Base-by-base conservation (phyloP, 2,329 filamentous ascomycete genomes). In the Corynespora cassiicola region DNA sequence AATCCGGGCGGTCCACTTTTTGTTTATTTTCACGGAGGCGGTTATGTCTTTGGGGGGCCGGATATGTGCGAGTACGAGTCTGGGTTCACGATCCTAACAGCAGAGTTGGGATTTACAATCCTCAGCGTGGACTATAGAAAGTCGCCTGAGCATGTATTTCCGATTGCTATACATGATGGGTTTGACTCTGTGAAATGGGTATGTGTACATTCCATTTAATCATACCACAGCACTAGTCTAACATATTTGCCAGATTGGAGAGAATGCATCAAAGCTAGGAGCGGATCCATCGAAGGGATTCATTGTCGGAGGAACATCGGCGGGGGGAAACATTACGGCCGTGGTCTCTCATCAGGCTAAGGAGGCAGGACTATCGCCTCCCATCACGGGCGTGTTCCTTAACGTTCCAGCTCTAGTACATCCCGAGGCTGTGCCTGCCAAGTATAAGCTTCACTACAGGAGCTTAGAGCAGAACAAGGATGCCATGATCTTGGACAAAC, bases 281-380 rank as follows among this genome's bases (percentile, higher is more conserved):
- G 66, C 66, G 1, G 60, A 76, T 34, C 57, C 73, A 3, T 36
- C 56, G 14, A 66, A 63, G 44, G 73, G 72, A 6, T 76, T 76
- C 46, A 61, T 75, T 12, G 41, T 77, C 1, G 72, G 72, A 3
- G 75, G 75, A n/a, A 72, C 65, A 3, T 73, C 69, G 2, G 74
- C 74, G 0, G 75, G 74, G 3, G 75, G 68, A 22, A 76, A 75
- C 52, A 69, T 77, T 39, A 63, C 71, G 12, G 64, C 67, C 1
- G 69, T 70, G 0, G 60, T 75, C 3, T 58, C 69, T 1, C 71
- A 75, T 46, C 40, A 70, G 1, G 67, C 67, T 7, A 60, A 62
- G 15, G 64, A 68, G 32, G 65, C 70, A 30, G 58, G 55, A 3
- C 46, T 71, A 5, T 45, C 45, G 1, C 69, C 70, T 3, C 54